phyloP scores from a whole-genome alignment of 2,329 filamentous ascomycete genomes.

The Leptographium radiaticola region DNA sequence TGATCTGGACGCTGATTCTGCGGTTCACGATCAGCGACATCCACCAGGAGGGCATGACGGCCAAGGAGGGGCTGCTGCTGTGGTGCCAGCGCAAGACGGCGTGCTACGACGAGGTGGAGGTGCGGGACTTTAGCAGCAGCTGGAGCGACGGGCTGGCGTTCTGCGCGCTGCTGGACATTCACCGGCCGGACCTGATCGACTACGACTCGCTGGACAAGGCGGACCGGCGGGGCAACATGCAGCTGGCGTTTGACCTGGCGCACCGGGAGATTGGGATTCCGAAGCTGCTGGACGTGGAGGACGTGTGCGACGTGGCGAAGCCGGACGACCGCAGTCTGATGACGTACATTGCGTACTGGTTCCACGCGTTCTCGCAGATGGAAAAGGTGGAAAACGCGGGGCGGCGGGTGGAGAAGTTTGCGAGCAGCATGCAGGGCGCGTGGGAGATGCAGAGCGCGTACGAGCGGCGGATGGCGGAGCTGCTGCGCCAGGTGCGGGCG shows the following conservation, averaged over 20 bases:
- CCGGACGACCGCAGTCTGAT: constrained; percentile 94
- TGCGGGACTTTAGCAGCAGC: constrained; percentile 85
- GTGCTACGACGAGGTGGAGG: constrained; percentile 94
- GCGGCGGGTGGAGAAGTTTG: constrained; percentile 92
- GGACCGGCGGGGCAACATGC: constrained; percentile 94
- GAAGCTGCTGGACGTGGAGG: constrained; percentile 88
- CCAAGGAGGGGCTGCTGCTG: constrained; percentile 84
- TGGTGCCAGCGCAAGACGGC: constrained; percentile 99
- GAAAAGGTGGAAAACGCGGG: constrained; percentile 97
- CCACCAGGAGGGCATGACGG: constrained; percentile 93
- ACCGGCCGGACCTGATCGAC: constrained; percentile 92
- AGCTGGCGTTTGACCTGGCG: constrained; percentile 92
- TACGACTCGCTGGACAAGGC: constrained; percentile 89
- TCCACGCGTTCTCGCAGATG: constrained; percentile 98
- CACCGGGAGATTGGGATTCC: constrained; percentile 95
- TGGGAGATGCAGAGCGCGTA: constrained; percentile 99
- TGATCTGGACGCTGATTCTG: constrained; percentile 97
- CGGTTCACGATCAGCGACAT: constrained; percentile 98
- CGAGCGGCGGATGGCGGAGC: constrained; percentile 75
- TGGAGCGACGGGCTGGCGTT: constrained; percentile 98
- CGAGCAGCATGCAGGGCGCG: constrained; percentile 96
- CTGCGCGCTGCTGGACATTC: constrained; percentile 90
- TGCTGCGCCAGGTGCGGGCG: constrained; percentile 60
- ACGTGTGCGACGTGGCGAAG: constrained; percentile 92
- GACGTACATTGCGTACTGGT: constrained; percentile 99